A percentile compares a stretch with the other conserved stretches of the same genome.
These are phyloP conservation scores for Pinus taeda DNA, from an alignment of 75 land plant species.

Conservation along the genomic window DNA sequence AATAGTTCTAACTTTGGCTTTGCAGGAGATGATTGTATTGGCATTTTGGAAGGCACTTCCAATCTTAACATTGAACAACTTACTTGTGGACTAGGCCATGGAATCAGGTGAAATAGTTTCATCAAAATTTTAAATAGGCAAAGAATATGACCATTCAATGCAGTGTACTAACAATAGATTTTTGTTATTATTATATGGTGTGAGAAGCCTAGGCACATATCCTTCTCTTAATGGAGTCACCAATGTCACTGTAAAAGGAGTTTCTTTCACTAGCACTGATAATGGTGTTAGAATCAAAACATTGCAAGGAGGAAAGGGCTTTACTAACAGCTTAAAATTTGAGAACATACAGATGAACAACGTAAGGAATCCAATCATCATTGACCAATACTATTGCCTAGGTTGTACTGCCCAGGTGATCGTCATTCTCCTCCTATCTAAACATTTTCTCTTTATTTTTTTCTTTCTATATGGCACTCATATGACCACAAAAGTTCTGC, in stretches of 20 bases:
- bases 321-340: background rate
- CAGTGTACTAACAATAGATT: too few relatives aligned
- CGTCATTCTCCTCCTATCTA: too few relatives aligned
- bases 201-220: background rate
- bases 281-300: slow-evolving; percentile 5
- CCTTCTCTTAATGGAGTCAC: background rate
- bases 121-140: too few relatives aligned
- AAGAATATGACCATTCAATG: too few relatives aligned
- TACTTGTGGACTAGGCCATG: slow-evolving; percentile 7
- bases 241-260: background rate
- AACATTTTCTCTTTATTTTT: too few relatives aligned
- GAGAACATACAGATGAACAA: slow-evolving; percentile 7
- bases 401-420: background rate
- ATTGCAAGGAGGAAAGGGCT: slow-evolving; percentile 12
- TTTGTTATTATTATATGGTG: too few relatives aligned
- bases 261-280: background rate
- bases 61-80: background rate
- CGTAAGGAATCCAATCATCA: slow-evolving; percentile 9
- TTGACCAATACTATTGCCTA: slow-evolving; percentile 17
- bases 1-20: background rate
- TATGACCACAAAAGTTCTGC: too few relatives aligned
- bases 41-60: background rate
- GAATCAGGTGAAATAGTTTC: too few relatives aligned
- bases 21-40: slow-evolving; percentile 12
- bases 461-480: too few relatives aligned